Evolutionary conservation across 495 filamentous ascomycete species (phyloP).

Genomic region (Daldinia bambusicola): DNA sequence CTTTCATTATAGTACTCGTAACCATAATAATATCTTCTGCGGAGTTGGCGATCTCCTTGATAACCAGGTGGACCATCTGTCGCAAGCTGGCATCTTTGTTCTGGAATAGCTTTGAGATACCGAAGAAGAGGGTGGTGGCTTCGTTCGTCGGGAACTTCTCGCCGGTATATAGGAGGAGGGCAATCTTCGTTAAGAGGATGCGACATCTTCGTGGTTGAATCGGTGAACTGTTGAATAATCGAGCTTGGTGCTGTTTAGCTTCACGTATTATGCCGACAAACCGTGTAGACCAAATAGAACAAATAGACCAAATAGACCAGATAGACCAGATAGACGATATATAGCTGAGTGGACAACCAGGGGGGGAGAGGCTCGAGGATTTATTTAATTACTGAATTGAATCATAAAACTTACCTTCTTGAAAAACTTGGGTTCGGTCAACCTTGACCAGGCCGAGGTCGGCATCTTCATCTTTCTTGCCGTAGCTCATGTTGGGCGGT

Average conservation of each 20-base stretch:
- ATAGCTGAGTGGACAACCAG: slow-evolving; percentile 7
- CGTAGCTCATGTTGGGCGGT: slow-evolving; percentile 82
- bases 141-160: slow-evolving; percentile 97
- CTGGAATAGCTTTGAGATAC: slow-evolving; percentile 99
- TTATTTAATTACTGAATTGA: slow-evolving; percentile 23
- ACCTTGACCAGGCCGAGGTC: slow-evolving; percentile 93
- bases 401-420: slow-evolving; percentile 80
- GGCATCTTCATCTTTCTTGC: slow-evolving; percentile 98
- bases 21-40: slow-evolving; percentile 99
- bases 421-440: slow-evolving; percentile 97
- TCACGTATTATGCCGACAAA: too few species aligned
- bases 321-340: neutral
- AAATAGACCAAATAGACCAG: too few species aligned
- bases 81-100: slow-evolving; percentile 98
- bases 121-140: slow-evolving; percentile 98
- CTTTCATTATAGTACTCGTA: slow-evolving; percentile 99
- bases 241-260: slow-evolving; percentile 67
- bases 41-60: slow-evolving; percentile 96
- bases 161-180: slow-evolving; percentile 94
- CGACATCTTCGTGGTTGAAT: slow-evolving; percentile 95
- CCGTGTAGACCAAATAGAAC: neutral
- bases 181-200: slow-evolving; percentile 96
- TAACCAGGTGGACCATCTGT: slow-evolving; percentile 98
- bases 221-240: slow-evolving; percentile 96
- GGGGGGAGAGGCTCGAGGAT: neutral